Evolutionary conservation across 129 eudicot species (phyloP), one percentile per base, ranked within the genome.

Genomic region (Artemisia tridentata): DNA sequence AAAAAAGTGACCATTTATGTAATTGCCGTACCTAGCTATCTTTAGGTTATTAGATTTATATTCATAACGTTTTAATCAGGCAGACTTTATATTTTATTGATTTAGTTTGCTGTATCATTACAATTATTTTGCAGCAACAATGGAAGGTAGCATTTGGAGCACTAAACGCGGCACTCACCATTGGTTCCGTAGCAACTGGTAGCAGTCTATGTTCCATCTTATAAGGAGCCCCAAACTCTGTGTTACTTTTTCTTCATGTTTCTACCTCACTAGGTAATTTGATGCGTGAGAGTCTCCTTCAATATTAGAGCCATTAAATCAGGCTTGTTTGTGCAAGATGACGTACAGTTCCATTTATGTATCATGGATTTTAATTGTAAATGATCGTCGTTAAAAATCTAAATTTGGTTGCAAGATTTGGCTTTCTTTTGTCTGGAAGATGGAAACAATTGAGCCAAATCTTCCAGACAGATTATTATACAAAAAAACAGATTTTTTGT

Each of bases 61-160:
- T 29, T 29, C 34, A 29, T 29, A 29, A 29, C 34, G 6, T 4
- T 29, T 29, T 3, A 4, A 29, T 38, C 10, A 38, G 11, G 1
- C 2, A 7, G 9, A 1, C 10, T 38, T 1, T 38, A 0, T 38
- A 1, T 38, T 38, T 7, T 38, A 38, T 7, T 38, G 45, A 38
- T 38, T 7, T 38, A 7, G 10, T 38, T 7, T 38, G 45, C 2
- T 38, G 10, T 14, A 34, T 7, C 17, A 41, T 64, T 49, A 18
- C n/a, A 19, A 27, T 21, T 8, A 7, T 63, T 34, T 63, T 59
- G 43, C 80, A 82, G 86, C 51, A 74, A 65, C 18, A 31, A 56
- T 65, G 78, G 83, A 47, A 16, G 75, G 9, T 34, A 1, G 83
- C 86, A 16, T 48, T 82, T 46, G 48, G 23, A 20, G 80, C 80